Base-by-base conservation (phyloP, 1,139 yeast species). In the Zygosaccharomyces sapae region DNA sequence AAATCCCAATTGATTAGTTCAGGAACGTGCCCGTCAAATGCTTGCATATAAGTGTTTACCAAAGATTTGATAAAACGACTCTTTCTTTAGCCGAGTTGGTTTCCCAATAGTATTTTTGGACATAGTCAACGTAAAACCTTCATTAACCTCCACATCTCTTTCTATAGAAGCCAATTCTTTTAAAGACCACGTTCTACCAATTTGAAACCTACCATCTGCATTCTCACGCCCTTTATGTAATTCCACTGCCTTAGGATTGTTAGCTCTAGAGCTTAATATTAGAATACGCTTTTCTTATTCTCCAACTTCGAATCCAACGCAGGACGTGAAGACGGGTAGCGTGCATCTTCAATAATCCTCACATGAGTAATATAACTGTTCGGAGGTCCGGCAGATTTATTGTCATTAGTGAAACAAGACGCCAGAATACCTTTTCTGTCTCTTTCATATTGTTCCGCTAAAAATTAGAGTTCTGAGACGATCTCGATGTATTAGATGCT, bases 101-200 rank as follows among this genome's bases (percentile, higher is more conserved):
- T 56, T 77, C 81, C 97, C 97, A 90, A 66, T 82, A 90, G 66
- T 90, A 90, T 77, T 80, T 64, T 88, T 89, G 41, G 86, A 86
- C 59, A 92, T 72, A 29, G 73, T 72, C 51, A 86, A 72, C 1
- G 77, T 61, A 53, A 90, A 75, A 1, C 89, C 89, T 46, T 77
- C 75, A 24, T 70, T 71, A 1, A 77, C 72, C 3, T 71, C 71
- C 0, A 52, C 36, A 52, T 81, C 85, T 48, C 79, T 74, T 40
- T 81, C 79, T 4, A 90, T 68, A 34, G 68, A 67, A 10, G 74
- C 68, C 55, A 92, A 71, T 55, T 87, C 95, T 51, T 80, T 87
- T 60, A 92, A 69, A 54, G 82, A 83, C 98, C 98, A 92, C 4
- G 95, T 84, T 60, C 96, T 77, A 33, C 98, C 98, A 46, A 92